phyloP scores from a whole-genome alignment of 2,329 filamentous ascomycete species.

The Fusarium fujikuroi region DNA sequence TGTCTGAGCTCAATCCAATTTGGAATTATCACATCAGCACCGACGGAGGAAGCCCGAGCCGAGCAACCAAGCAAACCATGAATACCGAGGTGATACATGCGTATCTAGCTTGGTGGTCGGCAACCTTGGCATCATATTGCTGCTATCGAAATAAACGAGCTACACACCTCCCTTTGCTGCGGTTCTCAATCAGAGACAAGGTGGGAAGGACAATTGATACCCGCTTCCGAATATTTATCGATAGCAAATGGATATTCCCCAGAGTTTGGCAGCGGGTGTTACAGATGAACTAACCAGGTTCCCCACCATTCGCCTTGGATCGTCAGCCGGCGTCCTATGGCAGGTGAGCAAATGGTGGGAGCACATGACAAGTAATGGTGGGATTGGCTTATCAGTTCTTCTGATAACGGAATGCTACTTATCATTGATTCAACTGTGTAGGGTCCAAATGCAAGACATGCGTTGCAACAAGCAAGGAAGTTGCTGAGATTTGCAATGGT shows the following conservation, averaged over 20 bases:
- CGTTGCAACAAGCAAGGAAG: background rate
- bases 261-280: constrained; percentile 12
- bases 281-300: constrained; percentile 12
- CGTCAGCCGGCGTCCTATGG: constrained; percentile 21
- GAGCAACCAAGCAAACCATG: constrained; percentile 22
- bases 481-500: background rate
- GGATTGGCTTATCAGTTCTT: constrained; percentile 15
- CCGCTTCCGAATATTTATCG: constrained; percentile 16
- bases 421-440: constrained; percentile 14
- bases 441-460: constrained; percentile 14
- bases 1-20: background rate
- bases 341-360: constrained; percentile 33
- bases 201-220: background rate
- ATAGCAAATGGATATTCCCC: constrained; percentile 6
- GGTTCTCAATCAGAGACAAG: background rate
- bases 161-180: background rate
- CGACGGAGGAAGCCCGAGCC: constrained; percentile 24
- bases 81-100: constrained; percentile 16
- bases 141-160: background rate
- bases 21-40: constrained; percentile 38
- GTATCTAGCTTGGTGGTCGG: background rate
- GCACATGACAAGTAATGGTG: constrained; percentile 36
- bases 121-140: constrained; percentile 3
- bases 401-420: constrained; percentile 5
- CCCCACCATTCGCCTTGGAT: constrained; percentile 34